Evolutionary conservation across 2,329 filamentous ascomycete species (phyloP), one percentile per base, ranked within the genome.

Genomic region (Plectosphaerella cucumerina): DNA sequence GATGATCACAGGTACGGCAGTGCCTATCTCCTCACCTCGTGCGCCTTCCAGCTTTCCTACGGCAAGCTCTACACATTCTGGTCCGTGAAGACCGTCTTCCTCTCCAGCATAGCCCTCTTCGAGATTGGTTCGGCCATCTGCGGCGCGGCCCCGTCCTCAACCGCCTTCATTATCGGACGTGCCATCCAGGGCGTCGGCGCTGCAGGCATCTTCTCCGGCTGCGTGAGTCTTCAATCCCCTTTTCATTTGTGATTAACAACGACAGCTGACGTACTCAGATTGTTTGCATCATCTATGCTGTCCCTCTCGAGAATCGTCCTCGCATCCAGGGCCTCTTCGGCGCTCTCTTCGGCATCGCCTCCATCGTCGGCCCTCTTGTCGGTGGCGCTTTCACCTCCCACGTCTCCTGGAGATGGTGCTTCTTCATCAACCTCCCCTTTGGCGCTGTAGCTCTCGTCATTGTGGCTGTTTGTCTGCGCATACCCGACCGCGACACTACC

Each of bases 291-390:
- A 70, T 80, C n/a, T 64, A 65, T 46, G 65, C 61, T 3, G 66
- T 70, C 2, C 67, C 68, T 5, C 59, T 69, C 17, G 60, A 60
- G 15, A 61, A 59, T 33, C 55, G 68, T 3, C 65, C 68, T 15
- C 51, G 70, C 20, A 70, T 65, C 43, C 65, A 62, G n/a, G 74
- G 74, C 44, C 53, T 71, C 4, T 60, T 72, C 39, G 63, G 63
- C n/a, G 67, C 63, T 47, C 75, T 77, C 62, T 78, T 70, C 58
- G 75, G 73, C 20, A 68, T 79, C 45, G 72, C 75, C 0, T 66
- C 64, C 0, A 65, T 69, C 1, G 61, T 63, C 2, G 67, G 67
- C 0, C 67, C 67, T 8, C 52, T 69, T 5, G 58, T 70, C 1
- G 67, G 67, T 4, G 67, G 67, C 21, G 51, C 66, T 21, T 65